These are phyloP conservation scores for Neurospora tetrasperma DNA, from an alignment of 495 filamentous ascomycete genomes.

Conservation along the genomic window DNA sequence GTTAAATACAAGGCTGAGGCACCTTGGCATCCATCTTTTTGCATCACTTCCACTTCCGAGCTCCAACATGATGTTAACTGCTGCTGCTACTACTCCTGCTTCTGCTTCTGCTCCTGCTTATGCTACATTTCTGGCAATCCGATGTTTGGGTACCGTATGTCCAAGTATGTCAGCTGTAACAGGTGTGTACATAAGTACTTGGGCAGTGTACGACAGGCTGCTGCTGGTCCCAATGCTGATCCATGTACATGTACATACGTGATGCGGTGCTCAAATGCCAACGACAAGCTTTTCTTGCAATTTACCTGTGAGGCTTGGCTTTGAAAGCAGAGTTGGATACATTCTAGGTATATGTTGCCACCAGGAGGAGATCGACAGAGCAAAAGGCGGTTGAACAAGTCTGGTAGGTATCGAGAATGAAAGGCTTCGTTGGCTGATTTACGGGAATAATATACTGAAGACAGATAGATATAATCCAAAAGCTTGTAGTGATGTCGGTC, in stretches of 20 bases:
- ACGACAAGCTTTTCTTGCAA: neutral
- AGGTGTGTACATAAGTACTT: neutral
- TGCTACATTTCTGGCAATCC: neutral
- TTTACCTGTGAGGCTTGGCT: neutral
- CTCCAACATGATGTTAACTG: too few relatives aligned
- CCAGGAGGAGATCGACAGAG: neutral
- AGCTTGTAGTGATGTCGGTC: neutral
- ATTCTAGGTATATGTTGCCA: neutral
- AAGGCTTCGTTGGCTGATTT: neutral
- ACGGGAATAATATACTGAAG: neutral
- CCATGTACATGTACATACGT: neutral
- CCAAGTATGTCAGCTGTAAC: neutral
- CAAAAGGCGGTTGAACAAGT: neutral
- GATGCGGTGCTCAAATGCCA: neutral
- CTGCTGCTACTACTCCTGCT: too few relatives aligned
- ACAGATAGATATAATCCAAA: neutral
- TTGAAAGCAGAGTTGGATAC: neutral
- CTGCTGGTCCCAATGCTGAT: neutral
- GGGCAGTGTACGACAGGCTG: neutral
- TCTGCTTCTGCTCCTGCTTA: too few relatives aligned
- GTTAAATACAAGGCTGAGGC: too few relatives aligned
- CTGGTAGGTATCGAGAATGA: neutral
- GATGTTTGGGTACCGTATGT: neutral
- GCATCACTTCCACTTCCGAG: too few relatives aligned
- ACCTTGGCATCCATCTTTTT: too few relatives aligned